Percentiles rank a stretch among this genome's conserved stretches.
These are phyloP conservation scores for Xylariaceae sp. DNA, from an alignment of 2,329 filamentous ascomycete genomes.

Conservation along the genomic window DNA sequence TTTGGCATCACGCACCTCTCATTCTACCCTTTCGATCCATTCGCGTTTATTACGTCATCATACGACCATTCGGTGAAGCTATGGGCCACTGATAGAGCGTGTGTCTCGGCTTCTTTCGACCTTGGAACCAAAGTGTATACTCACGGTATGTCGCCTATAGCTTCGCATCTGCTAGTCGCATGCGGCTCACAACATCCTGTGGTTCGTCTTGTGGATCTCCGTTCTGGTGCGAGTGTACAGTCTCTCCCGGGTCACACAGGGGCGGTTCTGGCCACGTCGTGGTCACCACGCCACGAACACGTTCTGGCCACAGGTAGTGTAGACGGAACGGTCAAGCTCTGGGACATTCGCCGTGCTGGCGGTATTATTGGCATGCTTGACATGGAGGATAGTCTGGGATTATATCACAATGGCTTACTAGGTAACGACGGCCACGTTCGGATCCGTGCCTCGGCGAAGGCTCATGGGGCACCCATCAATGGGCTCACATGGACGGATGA, in stretches of 20 bases:
- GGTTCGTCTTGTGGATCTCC: constrained; percentile 80
- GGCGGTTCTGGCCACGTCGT: constrained; percentile 65
- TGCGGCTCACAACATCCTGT: constrained; percentile 83
- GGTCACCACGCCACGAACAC: constrained; percentile 79
- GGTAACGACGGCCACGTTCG: constrained; percentile 30
- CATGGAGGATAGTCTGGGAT: constrained; percentile 74
- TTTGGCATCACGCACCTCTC: constrained; percentile 72
- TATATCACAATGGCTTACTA: constrained; percentile 39
- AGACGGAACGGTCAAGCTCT: constrained; percentile 79
- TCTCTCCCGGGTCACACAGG: constrained; percentile 65
- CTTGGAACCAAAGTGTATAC: constrained; percentile 68
- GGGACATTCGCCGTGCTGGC: constrained; percentile 79
- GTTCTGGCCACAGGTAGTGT: constrained; percentile 79
- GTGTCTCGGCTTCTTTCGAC: constrained; percentile 61
- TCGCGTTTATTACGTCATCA: constrained; percentile 71
- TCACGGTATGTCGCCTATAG: constrained; percentile 71
- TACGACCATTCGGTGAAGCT: constrained; percentile 75
- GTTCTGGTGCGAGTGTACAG: constrained; percentile 72
- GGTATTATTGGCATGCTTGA: constrained; percentile 74
- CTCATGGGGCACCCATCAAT: constrained; percentile 80
- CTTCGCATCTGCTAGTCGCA: constrained; percentile 73
- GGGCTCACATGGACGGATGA: constrained; percentile 81
- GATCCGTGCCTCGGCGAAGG: constrained; percentile 49
- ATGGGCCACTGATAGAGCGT: constrained; percentile 62
- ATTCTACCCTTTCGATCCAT: constrained; percentile 75